Percentiles rank a stretch among this genome's conserved stretches.
Conservation (phyloP, 768 basidiomycete genomes). For the Wakefieldia striispora region DNA sequence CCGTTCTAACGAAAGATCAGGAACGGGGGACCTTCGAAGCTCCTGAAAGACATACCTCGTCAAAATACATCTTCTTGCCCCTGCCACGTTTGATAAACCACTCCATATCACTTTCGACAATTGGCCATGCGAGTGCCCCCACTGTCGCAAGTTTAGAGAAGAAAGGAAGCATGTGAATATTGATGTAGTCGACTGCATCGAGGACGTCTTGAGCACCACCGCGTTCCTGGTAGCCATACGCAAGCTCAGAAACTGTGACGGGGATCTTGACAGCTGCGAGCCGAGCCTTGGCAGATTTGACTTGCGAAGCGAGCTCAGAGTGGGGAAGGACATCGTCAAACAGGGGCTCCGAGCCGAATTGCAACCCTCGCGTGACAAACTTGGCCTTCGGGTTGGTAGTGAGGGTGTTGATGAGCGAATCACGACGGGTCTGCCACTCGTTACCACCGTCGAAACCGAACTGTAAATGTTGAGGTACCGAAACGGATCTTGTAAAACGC, state of each 20-base stretch:
- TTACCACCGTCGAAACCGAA: constrained; percentile 40
- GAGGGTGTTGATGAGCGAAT: constrained; percentile 49
- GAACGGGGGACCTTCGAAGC: not conserved
- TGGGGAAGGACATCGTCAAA: constrained; percentile 55
- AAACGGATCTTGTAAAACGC: not conserved
- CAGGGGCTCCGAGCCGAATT: constrained; percentile 72
- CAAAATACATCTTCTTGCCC: constrained; percentile 74
- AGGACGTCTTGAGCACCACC: constrained; percentile 55
- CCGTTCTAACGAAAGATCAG: constrained; percentile 53
- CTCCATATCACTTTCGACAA: constrained; percentile 55
- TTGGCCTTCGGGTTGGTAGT: constrained; percentile 61
- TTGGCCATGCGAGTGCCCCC: constrained; percentile 63
- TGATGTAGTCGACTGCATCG: constrained; percentile 59
- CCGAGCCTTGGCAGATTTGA: constrained; percentile 46
- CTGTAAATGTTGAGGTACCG: constrained; percentile 13
- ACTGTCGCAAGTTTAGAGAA: constrained; percentile 37
- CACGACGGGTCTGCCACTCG: constrained; percentile 53
- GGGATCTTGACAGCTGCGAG: constrained; percentile 56
- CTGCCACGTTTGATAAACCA: constrained; percentile 65
- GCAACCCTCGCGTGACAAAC: constrained; percentile 62
- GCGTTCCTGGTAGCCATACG: constrained; percentile 54
- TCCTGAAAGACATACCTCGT: constrained; percentile 45
- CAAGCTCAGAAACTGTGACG: constrained; percentile 67
- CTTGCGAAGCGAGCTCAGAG: constrained; percentile 48
- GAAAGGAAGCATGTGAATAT: constrained; percentile 72